Evolutionary conservation across 208 protist genomes (phyloP).

Genomic region (Leptomonas pyrrhocoris): DNA sequence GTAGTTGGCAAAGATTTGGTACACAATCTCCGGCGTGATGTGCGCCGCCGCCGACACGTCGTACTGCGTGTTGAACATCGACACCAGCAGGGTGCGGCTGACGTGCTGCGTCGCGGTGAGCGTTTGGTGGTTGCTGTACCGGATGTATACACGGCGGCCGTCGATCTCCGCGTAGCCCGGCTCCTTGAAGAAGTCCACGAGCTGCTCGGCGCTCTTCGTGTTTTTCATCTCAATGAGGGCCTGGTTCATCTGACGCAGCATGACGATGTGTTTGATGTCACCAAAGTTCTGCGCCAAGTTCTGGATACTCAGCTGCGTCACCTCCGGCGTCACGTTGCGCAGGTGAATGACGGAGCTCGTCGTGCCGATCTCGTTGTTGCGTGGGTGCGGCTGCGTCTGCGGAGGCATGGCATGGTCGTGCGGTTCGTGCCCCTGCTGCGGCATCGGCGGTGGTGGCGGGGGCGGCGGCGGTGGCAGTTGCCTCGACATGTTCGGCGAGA

Average conservation of each 20-base stretch:
- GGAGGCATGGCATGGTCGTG: constrained; percentile 5
- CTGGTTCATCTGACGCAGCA: constrained; percentile 94
- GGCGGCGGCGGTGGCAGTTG: constrained; percentile 19
- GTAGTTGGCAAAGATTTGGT: constrained; percentile 91
- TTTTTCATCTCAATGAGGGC: constrained; percentile 93
- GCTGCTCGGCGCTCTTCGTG: constrained; percentile 82
- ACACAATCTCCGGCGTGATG: constrained; percentile 91
- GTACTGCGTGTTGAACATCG: constrained; percentile 94
- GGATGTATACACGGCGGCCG: constrained; percentile 90
- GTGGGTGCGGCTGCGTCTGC: constrained; percentile 34
- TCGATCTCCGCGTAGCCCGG: constrained; percentile 91
- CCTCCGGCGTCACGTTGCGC: constrained; percentile 90
- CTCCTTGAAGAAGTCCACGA: constrained; percentile 89
- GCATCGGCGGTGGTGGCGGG: constrained; percentile 18
- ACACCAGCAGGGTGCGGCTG: constrained; percentile 88
- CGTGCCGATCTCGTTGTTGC: constrained; percentile 90
- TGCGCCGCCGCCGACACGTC: constrained; percentile 83
- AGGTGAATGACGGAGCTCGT: constrained; percentile 88
- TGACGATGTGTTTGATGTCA: constrained; percentile 91
- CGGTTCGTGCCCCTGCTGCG: constrained; percentile 22
- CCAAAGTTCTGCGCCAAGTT: constrained; percentile 88
- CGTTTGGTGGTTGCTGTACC: constrained; percentile 89
- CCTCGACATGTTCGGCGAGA: constrained; percentile 31
- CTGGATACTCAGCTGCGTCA: constrained; percentile 91
- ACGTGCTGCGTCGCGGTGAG: constrained; percentile 90